phyloP scores from a whole-genome alignment of 129 eudicot genomes.

The Glebionis coronaria region DNA sequence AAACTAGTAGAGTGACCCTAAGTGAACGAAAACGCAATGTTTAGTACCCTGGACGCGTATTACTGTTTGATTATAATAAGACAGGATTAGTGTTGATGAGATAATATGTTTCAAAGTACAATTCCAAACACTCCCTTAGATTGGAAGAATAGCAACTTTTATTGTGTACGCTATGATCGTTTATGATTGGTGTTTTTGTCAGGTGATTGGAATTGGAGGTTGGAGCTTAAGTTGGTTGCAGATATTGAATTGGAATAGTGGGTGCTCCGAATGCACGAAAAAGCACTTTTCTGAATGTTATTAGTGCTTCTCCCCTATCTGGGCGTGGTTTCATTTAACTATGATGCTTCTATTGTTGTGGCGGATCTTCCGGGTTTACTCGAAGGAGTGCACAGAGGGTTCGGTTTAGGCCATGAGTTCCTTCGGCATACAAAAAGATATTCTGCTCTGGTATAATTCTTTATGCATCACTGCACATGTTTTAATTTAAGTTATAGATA shows the following conservation, averaged over 20 bases:
- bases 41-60: no score
- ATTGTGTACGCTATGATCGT: background rate
- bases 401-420: constrained; percentile 94
- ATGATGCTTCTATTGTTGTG: constrained; percentile 78
- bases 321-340: constrained; percentile 87
- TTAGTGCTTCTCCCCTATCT: constrained; percentile 93
- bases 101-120: background rate
- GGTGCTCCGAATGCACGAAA: constrained; percentile 98
- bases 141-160: no score
- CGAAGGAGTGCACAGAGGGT: constrained; percentile 97
- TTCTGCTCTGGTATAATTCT: constrained; percentile 73
- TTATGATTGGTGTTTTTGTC: constrained; percentile 22
- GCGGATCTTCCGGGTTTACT: constrained; percentile 97
- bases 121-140: background rate
- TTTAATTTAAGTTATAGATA: background rate
- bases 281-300: constrained; percentile 81
- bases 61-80: no score
- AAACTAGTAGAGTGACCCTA: no score
- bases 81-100: background rate
- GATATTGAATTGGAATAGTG: constrained; percentile 98
- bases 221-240: constrained; percentile 96
- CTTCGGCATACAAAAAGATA: constrained; percentile 96
- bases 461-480: background rate
- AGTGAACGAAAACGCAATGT: no score
- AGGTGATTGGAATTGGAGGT: constrained; percentile 99